Conservation (phyloP, 2,329 filamentous ascomycete genomes). For the Orbilia ellipsospora region DNA sequence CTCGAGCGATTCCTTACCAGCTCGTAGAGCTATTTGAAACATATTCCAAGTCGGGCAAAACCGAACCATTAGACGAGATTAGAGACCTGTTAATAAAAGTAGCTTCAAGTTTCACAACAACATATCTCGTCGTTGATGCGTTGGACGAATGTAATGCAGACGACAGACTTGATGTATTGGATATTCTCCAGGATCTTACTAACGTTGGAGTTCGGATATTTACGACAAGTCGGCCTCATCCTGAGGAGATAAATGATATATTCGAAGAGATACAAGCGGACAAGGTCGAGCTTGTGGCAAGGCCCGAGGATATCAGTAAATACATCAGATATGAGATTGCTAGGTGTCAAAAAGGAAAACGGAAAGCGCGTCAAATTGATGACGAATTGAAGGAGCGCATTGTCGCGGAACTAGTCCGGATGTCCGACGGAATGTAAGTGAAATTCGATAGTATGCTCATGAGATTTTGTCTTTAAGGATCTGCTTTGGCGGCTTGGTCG, state of each 20-base stretch:
- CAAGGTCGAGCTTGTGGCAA: neutral
- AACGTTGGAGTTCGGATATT: neutral
- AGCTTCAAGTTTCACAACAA: neutral
- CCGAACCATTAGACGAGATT: neutral
- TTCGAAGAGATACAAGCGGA: neutral
- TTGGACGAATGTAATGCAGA: constrained; percentile 16
- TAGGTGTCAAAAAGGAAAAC: neutral
- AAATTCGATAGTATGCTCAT: no score
- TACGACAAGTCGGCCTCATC: neutral
- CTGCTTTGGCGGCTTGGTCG: no score
- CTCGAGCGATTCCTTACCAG: neutral
- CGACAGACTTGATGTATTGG: neutral
- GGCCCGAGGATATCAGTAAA: neutral
- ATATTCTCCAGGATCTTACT: neutral
- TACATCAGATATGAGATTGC: neutral
- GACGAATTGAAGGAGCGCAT: neutral
- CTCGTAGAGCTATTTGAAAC: constrained; percentile 3
- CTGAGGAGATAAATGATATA: neutral
- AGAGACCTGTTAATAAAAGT: constrained; percentile 3
- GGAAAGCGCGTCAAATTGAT: neutral
- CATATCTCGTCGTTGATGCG: constrained; percentile 19
- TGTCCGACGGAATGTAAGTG: constrained; percentile 29
- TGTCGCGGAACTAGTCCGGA: neutral
- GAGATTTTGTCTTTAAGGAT: no score
- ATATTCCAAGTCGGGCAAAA: constrained; percentile 8